These are phyloP conservation scores for Ascoidea tarda DNA, from an alignment of 805 yeast genomes.

Conservation along the genomic window DNA sequence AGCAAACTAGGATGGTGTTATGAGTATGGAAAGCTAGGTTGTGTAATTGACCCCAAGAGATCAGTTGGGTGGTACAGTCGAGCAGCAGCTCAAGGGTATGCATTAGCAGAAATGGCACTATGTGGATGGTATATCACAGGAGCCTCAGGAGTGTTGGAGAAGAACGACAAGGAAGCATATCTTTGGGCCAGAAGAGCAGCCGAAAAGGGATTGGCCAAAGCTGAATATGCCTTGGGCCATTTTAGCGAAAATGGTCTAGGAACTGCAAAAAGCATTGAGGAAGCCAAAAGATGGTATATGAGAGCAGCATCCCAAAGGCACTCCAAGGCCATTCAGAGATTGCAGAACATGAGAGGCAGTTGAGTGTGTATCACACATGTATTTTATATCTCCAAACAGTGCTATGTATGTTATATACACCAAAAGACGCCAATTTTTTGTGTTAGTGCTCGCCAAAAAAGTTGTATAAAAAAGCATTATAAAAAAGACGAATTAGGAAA, in stretches of 20 bases:
- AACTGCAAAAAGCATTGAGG: constrained; percentile 24
- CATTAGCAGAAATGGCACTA: constrained; percentile 56
- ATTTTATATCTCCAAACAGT: no score
- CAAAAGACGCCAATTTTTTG: no score
- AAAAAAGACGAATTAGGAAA: no score
- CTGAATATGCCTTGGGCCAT: constrained; percentile 57
- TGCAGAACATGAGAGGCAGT: constrained; percentile 2
- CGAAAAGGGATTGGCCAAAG: constrained; percentile 42
- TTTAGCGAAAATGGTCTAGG: constrained; percentile 58
- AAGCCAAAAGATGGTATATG: constrained; percentile 36
- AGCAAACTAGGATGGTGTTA: constrained; percentile 58
- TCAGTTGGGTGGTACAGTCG: constrained; percentile 64
- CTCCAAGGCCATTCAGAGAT: constrained; percentile 29
- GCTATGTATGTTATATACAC: no score
- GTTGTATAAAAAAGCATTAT: no score
- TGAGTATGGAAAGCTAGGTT: constrained; percentile 50
- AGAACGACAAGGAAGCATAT: constrained; percentile 51
- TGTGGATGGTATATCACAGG: constrained; percentile 76
- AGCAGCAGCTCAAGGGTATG: constrained; percentile 51
- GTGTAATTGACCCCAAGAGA: constrained; percentile 36
- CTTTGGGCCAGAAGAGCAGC: constrained; percentile 56
- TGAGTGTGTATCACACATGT: no score
- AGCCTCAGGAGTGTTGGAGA: constrained; percentile 33
- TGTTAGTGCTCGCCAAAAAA: no score
- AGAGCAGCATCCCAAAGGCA: constrained; percentile 53